Conservation (phyloP, 768 basidiomycete genomes). For the Wakefieldia striispora region DNA sequence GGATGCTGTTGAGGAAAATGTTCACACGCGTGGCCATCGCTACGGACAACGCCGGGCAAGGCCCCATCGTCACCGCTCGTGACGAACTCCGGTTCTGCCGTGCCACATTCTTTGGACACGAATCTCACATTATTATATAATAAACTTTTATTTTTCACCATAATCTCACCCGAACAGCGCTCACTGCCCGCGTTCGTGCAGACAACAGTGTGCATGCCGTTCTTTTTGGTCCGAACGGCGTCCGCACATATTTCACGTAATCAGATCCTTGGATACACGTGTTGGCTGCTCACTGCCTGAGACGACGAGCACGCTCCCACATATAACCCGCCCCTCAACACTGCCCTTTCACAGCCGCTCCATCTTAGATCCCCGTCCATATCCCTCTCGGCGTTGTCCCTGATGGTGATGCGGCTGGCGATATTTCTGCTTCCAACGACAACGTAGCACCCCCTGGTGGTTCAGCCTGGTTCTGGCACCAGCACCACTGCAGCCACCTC, state of each 20-base stretch:
- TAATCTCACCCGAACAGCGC: too few species aligned
- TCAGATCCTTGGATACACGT: neutral
- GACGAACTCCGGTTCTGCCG: conserved; percentile 38
- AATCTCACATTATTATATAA: conserved; percentile 19
- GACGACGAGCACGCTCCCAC: conserved; percentile 27
- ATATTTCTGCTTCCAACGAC: neutral
- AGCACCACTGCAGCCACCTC: too few species aligned
- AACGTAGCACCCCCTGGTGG: neutral
- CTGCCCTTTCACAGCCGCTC: neutral
- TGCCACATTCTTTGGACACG: conserved; percentile 33
- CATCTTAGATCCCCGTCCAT: too few species aligned
- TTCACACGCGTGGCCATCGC: conserved; percentile 42
- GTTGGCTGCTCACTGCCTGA: conserved; percentile 19
- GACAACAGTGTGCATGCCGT: too few species aligned
- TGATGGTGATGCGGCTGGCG: too few species aligned
- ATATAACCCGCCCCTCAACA: too few species aligned
- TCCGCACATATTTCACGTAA: conserved; percentile 20
- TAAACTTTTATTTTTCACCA: neutral
- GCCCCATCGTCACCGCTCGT: conserved; percentile 43
- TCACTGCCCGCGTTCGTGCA: too few species aligned
- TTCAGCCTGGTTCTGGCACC: too few species aligned
- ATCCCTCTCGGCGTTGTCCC: too few species aligned
- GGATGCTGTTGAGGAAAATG: conserved; percentile 42
- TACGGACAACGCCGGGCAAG: conserved; percentile 43
- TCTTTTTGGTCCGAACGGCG: too few species aligned